Evolutionary conservation across 2,329 filamentous ascomycete species (phyloP), one percentile per base, ranked within the genome.

Genomic region (Monosporascus ibericus): DNA sequence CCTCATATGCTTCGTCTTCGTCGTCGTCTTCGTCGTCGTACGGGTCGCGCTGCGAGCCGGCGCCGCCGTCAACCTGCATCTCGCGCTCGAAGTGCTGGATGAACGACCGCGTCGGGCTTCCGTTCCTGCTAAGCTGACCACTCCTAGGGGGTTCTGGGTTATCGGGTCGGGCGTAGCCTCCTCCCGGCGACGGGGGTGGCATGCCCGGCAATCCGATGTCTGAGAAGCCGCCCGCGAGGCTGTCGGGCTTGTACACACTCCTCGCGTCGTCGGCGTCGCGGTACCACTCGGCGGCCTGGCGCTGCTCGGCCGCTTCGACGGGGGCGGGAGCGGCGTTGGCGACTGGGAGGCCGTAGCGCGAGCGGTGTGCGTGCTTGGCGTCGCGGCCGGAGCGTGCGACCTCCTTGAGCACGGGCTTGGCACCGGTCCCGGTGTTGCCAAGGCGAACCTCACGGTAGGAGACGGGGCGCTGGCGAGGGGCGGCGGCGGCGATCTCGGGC

Each of bases 241-340:
- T 66, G 47, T 65, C 65, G 1, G 61, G 60, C 3, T 63, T 59
- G 49, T 60, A 67, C 11, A 67, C 55, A 48, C 63, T 65, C 15
- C 37, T 37, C 37, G 25, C 52, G 11, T 52, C 49, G n/a, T 40
- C 27, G 15, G 42, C 38, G 30, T 50, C 30, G 18, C 42, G 44
- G 20, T 52, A 38, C 51, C 57, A 46, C 11, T 46, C 47, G 22
- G 60, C 61, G 2, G 56, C 54, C 30, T 46, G 52, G 48, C 61
- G 56, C 37, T 59, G 59, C 15, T 52, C 52, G 34, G 58, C 58
- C 3, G 62, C 58, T 3, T 50, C 54, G 2, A 60, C 51, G 8
- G 34, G 36, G 24, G 60, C 55, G 15, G 58, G 49, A 44, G 63
- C 24, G 37, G 48, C 27, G 18, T 38, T 37, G 7, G 64, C 63